phyloP scores from a whole-genome alignment of 2,329 filamentous ascomycete species.

The Aureobasidium leucospermi region DNA sequence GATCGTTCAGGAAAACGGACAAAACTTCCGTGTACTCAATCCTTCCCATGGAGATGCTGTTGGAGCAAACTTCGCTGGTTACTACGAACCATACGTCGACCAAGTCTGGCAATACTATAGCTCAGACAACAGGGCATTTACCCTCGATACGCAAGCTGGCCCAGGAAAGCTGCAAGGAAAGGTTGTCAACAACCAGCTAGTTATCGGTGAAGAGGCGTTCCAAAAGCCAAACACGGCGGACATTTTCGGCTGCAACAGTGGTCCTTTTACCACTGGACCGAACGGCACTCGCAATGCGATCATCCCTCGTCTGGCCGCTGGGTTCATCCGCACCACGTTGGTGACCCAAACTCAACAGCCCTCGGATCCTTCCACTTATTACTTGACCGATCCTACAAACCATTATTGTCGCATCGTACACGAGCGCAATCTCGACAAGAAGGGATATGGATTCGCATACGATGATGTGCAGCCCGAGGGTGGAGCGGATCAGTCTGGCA shows the following conservation, averaged over 20 bases:
- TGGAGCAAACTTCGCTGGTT: conserved; percentile 44
- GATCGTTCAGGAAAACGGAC: conserved; percentile 35
- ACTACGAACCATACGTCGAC: conserved; percentile 48
- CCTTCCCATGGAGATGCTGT: conserved; percentile 42
- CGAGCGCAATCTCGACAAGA: conserved; percentile 47
- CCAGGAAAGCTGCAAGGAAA: conserved; percentile 47
- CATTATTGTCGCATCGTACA: conserved; percentile 55
- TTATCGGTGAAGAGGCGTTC: conserved; percentile 46
- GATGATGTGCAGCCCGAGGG: conserved; percentile 59
- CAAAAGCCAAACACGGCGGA: conserved; percentile 53
- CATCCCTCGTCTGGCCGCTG: conserved; percentile 67
- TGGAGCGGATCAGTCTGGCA: conserved; percentile 48
- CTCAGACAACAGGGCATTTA: conserved; percentile 23
- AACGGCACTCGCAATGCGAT: conserved; percentile 49
- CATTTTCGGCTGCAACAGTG: conserved; percentile 61
- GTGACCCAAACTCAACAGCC: conserved; percentile 38
- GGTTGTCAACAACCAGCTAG: conserved; percentile 37
- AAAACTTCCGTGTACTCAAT: conserved; percentile 37
- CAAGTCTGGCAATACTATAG: conserved; percentile 44
- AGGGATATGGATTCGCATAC: conserved; percentile 54
- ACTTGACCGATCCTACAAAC: conserved; percentile 33
- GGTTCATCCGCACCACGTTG: conserved; percentile 68
- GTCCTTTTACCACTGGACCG: conserved; percentile 49
- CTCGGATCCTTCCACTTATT: conserved; percentile 28
- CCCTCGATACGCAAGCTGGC: conserved; percentile 58